Evolutionary conservation across 2,329 filamentous ascomycete species (phyloP).

Genomic region (Penicillium sp.): DNA sequence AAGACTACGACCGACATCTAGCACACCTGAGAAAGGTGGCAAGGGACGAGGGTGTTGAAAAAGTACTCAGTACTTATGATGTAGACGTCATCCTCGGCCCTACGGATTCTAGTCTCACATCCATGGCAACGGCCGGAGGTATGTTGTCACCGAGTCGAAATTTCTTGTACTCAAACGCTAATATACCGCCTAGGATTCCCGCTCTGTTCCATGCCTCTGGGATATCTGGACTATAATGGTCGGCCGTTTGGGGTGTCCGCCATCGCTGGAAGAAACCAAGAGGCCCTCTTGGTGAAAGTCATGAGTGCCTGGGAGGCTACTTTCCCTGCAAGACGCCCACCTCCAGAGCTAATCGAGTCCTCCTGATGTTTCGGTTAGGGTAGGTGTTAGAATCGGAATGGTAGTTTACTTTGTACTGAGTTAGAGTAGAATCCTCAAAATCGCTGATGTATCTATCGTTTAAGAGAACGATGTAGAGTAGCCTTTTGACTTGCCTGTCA

Average conservation of each 20-base stretch:
- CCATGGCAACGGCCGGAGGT: constrained; percentile 13
- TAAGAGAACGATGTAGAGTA: neutral
- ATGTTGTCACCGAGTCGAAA: neutral
- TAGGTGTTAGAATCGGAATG: too few species aligned
- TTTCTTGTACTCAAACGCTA: neutral
- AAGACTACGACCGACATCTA: constrained; percentile 9
- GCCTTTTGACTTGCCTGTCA: neutral
- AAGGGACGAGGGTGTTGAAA: constrained; percentile 7
- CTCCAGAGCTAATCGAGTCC: neutral
- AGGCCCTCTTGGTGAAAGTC: constrained; percentile 10
- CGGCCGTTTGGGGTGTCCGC: constrained; percentile 14
- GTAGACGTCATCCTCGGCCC: constrained; percentile 13
- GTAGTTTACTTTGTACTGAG: too few species aligned
- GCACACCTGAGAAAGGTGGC: constrained; percentile 7
- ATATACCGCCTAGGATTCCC: constrained; percentile 9
- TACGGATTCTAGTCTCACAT: constrained; percentile 6
- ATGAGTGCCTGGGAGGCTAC: constrained; percentile 18
- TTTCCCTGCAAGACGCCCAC: constrained; percentile 5
- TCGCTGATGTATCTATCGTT: neutral
- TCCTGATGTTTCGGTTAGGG: neutral
- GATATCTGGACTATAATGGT: constrained; percentile 14
- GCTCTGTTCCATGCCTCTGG: constrained; percentile 10
- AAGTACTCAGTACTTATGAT: constrained; percentile 1
- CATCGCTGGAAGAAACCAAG: constrained; percentile 8
- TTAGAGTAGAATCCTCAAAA: too few species aligned